A percentile compares a stretch with the other conserved stretches of the same genome.
phyloP scores from a whole-genome alignment of 2,329 filamentous ascomycete species.

The Stachybotrys chartarum region DNA sequence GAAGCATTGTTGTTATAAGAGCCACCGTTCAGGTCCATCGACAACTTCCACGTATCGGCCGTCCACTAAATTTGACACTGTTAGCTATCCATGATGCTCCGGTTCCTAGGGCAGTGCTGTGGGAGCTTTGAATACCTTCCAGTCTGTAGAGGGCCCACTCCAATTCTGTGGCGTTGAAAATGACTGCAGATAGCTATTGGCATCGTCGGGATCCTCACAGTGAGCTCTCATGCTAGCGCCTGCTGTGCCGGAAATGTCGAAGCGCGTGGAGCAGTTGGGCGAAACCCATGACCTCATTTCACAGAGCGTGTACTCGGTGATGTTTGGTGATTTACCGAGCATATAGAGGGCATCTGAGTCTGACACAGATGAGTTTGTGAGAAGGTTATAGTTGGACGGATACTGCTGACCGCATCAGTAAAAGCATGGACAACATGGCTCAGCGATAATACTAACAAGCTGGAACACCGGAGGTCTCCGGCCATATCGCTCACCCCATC shows the following conservation, averaged over 20 bases:
- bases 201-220: conserved; percentile 51
- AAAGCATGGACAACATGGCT: conserved; percentile 14
- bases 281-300: conserved; percentile 57
- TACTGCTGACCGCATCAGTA: conserved; percentile 21
- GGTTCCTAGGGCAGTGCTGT: background rate
- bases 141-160: conserved; percentile 35
- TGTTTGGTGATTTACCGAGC: conserved; percentile 41
- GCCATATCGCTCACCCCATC: conserved; percentile 48
- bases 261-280: conserved; percentile 58
- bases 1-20: conserved; percentile 47
- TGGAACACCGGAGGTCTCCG: conserved; percentile 47
- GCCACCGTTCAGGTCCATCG: conserved; percentile 51
- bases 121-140: conserved; percentile 28
- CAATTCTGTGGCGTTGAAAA: conserved; percentile 16
- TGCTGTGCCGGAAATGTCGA: conserved; percentile 44
- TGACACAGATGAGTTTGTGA: conserved; percentile 46
- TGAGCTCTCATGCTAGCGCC: conserved; percentile 53
- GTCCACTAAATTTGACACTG: conserved; percentile 26
- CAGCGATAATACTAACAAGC: conserved; percentile 21
- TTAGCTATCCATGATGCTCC: background rate
- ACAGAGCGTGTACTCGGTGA: conserved; percentile 57
- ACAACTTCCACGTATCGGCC: conserved; percentile 44
- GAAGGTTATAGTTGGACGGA: conserved; percentile 59
- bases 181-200: conserved; percentile 46
- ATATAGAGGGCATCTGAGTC: conserved; percentile 53